These are phyloP conservation scores for Pluteus cervinus DNA, from an alignment of 768 basidiomycete species.

Conservation along the genomic window DNA sequence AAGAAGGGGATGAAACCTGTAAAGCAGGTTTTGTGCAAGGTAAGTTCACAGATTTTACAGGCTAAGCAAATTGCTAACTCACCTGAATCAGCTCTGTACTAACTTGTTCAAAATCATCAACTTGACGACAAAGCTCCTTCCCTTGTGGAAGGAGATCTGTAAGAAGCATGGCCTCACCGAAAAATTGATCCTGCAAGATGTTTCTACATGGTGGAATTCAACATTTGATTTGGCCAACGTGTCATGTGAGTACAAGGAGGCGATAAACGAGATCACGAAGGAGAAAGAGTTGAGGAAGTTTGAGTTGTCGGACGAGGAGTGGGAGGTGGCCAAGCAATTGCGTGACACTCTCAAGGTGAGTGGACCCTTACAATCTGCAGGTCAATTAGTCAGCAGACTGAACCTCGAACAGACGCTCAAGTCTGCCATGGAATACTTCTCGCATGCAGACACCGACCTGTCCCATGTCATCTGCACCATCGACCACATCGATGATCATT, in stretches of 20 bases:
- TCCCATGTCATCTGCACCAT: slow-evolving; percentile 5
- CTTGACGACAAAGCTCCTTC: too few species aligned
- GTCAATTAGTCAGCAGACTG: not conserved
- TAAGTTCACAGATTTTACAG: too few species aligned
- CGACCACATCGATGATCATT: slow-evolving; percentile 2
- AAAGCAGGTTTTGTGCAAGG: too few species aligned
- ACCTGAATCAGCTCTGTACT: too few species aligned
- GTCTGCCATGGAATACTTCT: slow-evolving; percentile 3
- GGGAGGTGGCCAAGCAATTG: slow-evolving; percentile 3
- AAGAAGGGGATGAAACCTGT: too few species aligned
- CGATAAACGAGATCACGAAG: not conserved
- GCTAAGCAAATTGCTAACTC: too few species aligned
- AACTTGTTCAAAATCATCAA: too few species aligned
- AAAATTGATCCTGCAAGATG: slow-evolving; percentile 32
- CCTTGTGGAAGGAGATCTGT: too few species aligned
- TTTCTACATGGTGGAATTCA: slow-evolving; percentile 9
- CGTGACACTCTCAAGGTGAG: slow-evolving; percentile 1
- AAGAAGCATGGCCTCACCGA: too few species aligned
- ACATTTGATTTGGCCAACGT: slow-evolving; percentile 1
- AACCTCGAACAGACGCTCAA: slow-evolving; percentile 2
- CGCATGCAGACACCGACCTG: not conserved
- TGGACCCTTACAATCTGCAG: not conserved
- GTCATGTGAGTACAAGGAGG: slow-evolving; percentile 1
- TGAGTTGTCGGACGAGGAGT: slow-evolving; percentile 3
- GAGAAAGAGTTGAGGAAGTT: not conserved